phyloP scores from a whole-genome alignment of 306 rosid genomes.

The Trifolium dubium region DNA sequence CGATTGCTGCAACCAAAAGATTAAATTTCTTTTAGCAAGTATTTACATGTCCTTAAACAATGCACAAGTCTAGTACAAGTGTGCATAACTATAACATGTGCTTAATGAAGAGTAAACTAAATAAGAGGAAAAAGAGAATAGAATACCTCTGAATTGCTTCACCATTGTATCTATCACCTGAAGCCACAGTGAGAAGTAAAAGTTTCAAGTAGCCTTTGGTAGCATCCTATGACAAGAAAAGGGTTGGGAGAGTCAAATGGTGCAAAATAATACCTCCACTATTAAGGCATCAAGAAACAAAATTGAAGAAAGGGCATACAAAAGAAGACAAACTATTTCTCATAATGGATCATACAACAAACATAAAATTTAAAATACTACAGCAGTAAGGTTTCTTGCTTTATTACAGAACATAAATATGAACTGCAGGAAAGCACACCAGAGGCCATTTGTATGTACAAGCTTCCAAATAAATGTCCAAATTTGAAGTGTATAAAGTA shows the following conservation, averaged over 20 bases:
- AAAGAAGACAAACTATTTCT: slow-evolving; percentile 25
- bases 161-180: slow-evolving; percentile 80
- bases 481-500: slow-evolving; percentile 27
- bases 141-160: slow-evolving; percentile 94
- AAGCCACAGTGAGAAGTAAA: slow-evolving; percentile 88
- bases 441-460: slow-evolving; percentile 19
- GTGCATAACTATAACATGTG: slow-evolving; percentile 10
- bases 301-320: slow-evolving; percentile 26
- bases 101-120: slow-evolving; percentile 19
- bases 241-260: slow-evolving; percentile 25
- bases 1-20: slow-evolving; percentile 75
- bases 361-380: slow-evolving; percentile 26
- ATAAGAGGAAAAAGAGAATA: neutral
- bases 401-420: slow-evolving; percentile 25
- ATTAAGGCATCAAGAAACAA: slow-evolving; percentile 22
- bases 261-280: slow-evolving; percentile 20
- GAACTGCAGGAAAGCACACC: slow-evolving; percentile 36
- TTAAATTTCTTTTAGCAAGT: slow-evolving; percentile 29
- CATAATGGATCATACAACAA: slow-evolving; percentile 8
- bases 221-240: slow-evolving; percentile 72
- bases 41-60: slow-evolving; percentile 32
- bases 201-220: slow-evolving; percentile 95
- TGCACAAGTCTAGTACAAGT: slow-evolving; percentile 30
- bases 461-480: slow-evolving; percentile 43
- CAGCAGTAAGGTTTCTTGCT: slow-evolving; percentile 29